These are phyloP conservation scores for Canavalia gladiata DNA, from an alignment of 306 rosid genomes.

Conservation along the genomic window DNA sequence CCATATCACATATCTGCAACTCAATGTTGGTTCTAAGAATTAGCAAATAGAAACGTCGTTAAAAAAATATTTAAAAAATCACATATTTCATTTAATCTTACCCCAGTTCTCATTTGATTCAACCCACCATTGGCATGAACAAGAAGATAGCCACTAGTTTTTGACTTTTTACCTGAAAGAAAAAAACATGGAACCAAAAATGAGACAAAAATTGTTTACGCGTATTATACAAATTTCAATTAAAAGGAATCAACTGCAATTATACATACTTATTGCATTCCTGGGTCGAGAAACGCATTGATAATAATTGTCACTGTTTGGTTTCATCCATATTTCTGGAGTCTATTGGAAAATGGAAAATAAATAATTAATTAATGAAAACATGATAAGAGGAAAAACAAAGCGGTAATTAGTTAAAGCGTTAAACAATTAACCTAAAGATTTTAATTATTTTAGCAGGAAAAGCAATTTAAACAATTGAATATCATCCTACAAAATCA, in stretches of 20 bases:
- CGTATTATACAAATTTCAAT: neutral
- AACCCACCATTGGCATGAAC: conserved; percentile 98
- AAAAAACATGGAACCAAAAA: conserved; percentile 1
- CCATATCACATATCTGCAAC: conserved; percentile 98
- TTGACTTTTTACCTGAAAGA: conserved; percentile 58
- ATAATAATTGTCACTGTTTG: conserved; percentile 67
- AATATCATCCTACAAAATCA: neutral
- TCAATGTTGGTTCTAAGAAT: conserved; percentile 35
- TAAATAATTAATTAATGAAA: neutral
- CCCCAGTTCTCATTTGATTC: conserved; percentile 99
- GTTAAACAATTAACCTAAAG: neutral
- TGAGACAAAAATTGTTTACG: conserved; percentile 15
- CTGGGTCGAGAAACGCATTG: conserved; percentile 74
- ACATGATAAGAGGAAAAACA: neutral
- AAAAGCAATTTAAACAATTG: neutral
- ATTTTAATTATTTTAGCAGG: neutral
- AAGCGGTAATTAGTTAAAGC: neutral
- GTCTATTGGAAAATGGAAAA: conserved; percentile 53
- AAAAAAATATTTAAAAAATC: neutral
- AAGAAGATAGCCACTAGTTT: conserved; percentile 87
- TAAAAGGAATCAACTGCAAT: neutral
- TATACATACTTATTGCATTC: conserved; percentile 71
- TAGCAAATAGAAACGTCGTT: conserved; percentile 45
- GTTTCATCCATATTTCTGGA: conserved; percentile 93
- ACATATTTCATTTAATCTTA: conserved; percentile 46